phyloP scores from a whole-genome alignment of 495 filamentous ascomycete species.

The Halenospora varia region DNA sequence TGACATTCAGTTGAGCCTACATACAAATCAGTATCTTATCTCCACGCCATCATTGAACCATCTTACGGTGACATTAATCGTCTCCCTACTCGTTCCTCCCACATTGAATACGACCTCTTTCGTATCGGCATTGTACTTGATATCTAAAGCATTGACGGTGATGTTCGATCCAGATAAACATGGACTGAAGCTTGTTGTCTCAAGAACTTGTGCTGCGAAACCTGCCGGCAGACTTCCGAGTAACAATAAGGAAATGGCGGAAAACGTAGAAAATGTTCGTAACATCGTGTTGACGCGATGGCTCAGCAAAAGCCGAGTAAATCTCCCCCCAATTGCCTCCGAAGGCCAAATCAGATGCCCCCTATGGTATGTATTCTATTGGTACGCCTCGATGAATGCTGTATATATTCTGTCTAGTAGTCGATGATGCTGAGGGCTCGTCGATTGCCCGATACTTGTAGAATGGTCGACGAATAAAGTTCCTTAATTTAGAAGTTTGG shows the following conservation, averaged over 20 bases:
- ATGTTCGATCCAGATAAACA: slow-evolving; percentile 67
- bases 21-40: neutral
- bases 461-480: neutral
- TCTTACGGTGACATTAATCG: slow-evolving; percentile 68
- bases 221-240: slow-evolving; percentile 31
- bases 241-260: slow-evolving; percentile 19
- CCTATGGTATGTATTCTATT: neutral
- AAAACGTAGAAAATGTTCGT: slow-evolving; percentile 17
- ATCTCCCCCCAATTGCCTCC: neutral
- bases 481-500: neutral
- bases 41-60: no score
- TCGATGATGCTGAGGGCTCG: neutral
- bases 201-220: slow-evolving; percentile 63
- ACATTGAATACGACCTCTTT: slow-evolving; percentile 78
- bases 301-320: neutral
- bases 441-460: neutral
- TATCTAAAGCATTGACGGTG: slow-evolving; percentile 66
- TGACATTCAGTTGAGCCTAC: slow-evolving; percentile 65
- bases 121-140: slow-evolving; percentile 71
- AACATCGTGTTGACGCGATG: slow-evolving; percentile 17
- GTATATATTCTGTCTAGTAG: neutral
- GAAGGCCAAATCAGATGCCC: neutral
- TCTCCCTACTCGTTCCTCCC: slow-evolving; percentile 65
- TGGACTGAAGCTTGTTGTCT: slow-evolving; percentile 73
- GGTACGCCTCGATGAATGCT: neutral